Conservation (phyloP, 2,329 filamentous ascomycete species). For the Diaporthe destruens region DNA sequence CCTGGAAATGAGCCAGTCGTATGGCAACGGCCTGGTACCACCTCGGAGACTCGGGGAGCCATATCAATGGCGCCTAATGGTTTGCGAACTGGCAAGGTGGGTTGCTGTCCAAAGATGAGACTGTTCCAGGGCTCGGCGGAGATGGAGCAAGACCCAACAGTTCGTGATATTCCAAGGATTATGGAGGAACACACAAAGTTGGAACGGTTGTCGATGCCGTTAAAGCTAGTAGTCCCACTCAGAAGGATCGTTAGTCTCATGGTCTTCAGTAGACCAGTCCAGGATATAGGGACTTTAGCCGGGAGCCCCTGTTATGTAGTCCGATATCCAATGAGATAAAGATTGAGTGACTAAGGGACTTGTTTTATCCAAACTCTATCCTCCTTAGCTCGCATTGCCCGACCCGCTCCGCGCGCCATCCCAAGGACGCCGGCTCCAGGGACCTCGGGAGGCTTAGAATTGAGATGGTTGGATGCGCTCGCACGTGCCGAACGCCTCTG, state of each 20-base stretch:
- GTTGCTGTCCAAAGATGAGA: neutral
- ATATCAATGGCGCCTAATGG: neutral
- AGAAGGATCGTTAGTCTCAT: neutral
- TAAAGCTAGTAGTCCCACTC: neutral
- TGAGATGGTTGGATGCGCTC: neutral
- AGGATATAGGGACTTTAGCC: neutral
- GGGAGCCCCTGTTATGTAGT: neutral
- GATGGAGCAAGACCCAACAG: neutral
- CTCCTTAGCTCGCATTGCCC: neutral
- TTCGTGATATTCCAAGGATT: slow-evolving; percentile 10
- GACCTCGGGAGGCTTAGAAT: slow-evolving; percentile 1
- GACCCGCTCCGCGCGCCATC: slow-evolving; percentile 24
- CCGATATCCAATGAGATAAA: neutral
- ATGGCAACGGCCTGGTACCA: neutral
- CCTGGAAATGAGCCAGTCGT: neutral
- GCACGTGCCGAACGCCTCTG: neutral
- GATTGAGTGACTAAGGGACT: neutral
- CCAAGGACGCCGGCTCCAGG: neutral
- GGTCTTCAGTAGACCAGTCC: neutral
- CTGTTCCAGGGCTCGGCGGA: neutral
- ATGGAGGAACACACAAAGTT: neutral
- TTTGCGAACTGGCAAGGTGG: neutral
- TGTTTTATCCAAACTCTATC: slow-evolving; percentile 15
- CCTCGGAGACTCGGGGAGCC: neutral
- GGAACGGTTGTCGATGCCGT: neutral